These are phyloP conservation scores for Macaranga tanarius DNA, from an alignment of 441 rosid genomes.

Conservation along the genomic window DNA sequence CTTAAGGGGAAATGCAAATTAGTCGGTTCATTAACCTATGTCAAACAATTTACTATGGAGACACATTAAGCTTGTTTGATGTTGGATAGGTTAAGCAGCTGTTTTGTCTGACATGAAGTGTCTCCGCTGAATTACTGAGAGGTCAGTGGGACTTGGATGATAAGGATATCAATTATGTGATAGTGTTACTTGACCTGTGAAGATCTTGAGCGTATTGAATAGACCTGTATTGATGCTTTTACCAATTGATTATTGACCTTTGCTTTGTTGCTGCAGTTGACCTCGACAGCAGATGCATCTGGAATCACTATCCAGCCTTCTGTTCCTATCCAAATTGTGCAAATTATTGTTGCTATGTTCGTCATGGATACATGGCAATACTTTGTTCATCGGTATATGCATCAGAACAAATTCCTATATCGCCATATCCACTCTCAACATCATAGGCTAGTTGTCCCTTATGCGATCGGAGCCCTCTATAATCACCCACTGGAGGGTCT, in stretches of 20 bases:
- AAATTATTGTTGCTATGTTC: slow-evolving; percentile 57
- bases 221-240: neutral
- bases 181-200: neutral
- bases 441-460: slow-evolving; percentile 65
- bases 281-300: slow-evolving; percentile 41
- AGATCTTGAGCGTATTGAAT: slow-evolving; percentile 2
- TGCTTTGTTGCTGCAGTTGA: slow-evolving; percentile 38
- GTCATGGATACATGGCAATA: slow-evolving; percentile 79
- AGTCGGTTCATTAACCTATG: neutral
- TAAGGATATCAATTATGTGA: slow-evolving; percentile 1
- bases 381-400: slow-evolving; percentile 72
- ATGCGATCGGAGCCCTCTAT: slow-evolving; percentile 68
- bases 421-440: slow-evolving; percentile 74
- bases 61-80: neutral
- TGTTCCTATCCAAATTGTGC: slow-evolving; percentile 48
- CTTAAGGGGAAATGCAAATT: neutral
- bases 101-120: neutral
- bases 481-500: slow-evolving; percentile 76
- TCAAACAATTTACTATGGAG: neutral
- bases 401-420: slow-evolving; percentile 69
- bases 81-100: slow-evolving; percentile 4
- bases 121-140: neutral
- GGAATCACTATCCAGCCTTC: slow-evolving; percentile 55
- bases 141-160: slow-evolving; percentile 4
- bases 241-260: slow-evolving; percentile 4